Evolutionary conservation across 345 rosid genomes (phyloP), one percentile per base, ranked within the genome.

Genomic region (Syzygium jambos): DNA sequence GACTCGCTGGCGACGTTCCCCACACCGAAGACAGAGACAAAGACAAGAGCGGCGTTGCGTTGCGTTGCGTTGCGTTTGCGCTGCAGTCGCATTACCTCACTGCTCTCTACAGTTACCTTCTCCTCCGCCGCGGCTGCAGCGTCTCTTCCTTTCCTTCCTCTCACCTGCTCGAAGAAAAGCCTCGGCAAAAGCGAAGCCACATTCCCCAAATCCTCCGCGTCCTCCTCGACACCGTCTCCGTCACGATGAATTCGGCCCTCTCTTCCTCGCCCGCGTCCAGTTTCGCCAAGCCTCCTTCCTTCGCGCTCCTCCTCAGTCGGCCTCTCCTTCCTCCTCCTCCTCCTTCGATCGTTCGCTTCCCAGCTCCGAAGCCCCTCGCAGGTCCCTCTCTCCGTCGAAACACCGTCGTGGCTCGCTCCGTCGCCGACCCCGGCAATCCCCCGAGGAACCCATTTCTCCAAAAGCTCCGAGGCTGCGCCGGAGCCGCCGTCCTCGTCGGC

Each of bases 401-500:
- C 65, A 51, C 87, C 16, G 41, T 90, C 87, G 90, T 84, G 49
- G 93, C 93, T 78, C 86, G 86, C 85, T 54, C 55, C n/a, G 63
- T 84, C 51, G 65, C 90, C 83, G 85, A 30, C 21, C 78, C 86
- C 73, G 78, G 89, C 83, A 82, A 85, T 30, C 68, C 77, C 17
- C 55, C 85, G 56, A 77, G 23, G 34, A 87, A 56, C 85, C 73
- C 86, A 38, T 4, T 91, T 53, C 29, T 87, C 16, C 88, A 89
- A 2, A 92, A 89, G 85, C 87, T 95, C 46, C 92, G 90, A 89
- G 89, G 92, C 57, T 87, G 93, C 30, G 90, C 95, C 59, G 93
- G 92, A 51, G 88, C 96, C 14, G 93, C 94, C 1, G 87, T 96
- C 87, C 89, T 96, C 17, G 57, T 95, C 43, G 96, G 92, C 5